Base-by-base conservation (phyloP, 768 basidiomycete genomes). In the Leccinum uliginosum region DNA sequence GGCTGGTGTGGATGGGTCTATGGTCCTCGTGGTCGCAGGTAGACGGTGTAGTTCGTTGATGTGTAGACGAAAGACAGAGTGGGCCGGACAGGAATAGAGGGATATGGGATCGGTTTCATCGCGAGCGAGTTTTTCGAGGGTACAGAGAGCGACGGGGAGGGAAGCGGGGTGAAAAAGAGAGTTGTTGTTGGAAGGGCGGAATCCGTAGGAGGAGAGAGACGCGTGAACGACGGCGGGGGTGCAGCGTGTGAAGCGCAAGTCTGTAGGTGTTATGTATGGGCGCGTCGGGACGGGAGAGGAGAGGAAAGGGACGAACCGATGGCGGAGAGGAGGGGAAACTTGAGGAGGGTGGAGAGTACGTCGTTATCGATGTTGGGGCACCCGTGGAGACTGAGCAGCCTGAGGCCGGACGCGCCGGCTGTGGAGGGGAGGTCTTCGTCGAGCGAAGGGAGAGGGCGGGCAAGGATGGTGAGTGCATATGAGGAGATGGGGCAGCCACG, bases 291-390 rank as follows among this genome's bases (percentile, higher is more conserved):
- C 26, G 52, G 48, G 47, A 32, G 43, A 48, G 15, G 32, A 53
- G 35, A 15, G 21, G 19, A 44, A 23, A 15, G 21, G 12, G 24
- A 78, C 81, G 29, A 51, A 85, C 86, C 87, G 60, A 89, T 59
- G 19, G 80, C 80, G 26, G 79, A 80, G 26, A 89, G 79, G 34
- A 88, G 75, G 19, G 81, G 80, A 56, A 89, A 85, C 21, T 66
- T 71, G 45, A 57, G 35, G 1, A 89, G 71, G 30, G 71, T 60
- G 2, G 68, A 54, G 56, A 80, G 75, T 3, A 78, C 76, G 2
- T 71, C 61, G 61, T 81, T 66, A 19, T 77, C 74, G 56, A 89
- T 72, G 21, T 73, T 71, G 27, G 62, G 70, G 67, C 87, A 89
- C 59, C 81, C 73, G 53, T 78, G 71, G 9, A 89, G 75, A 50